These are phyloP conservation scores for Tulasnella sp. DNA, from an alignment of 768 basidiomycete genomes.

Conservation along the genomic window DNA sequence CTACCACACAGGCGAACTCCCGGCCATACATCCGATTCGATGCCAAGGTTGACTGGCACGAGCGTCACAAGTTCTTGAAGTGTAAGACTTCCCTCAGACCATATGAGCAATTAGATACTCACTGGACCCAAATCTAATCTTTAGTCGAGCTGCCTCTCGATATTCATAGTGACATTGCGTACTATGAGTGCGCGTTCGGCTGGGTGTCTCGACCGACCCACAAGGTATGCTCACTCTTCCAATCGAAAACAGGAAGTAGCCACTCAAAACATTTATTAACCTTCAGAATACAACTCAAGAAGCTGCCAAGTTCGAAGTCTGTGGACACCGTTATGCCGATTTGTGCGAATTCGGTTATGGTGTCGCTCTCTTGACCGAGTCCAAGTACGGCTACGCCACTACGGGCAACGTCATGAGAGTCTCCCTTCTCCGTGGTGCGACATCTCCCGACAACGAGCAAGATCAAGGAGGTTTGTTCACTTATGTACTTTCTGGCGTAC, in stretches of 20 bases:
- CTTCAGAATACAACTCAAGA: slow-evolving; percentile 28
- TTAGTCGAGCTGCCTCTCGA: slow-evolving; percentile 81
- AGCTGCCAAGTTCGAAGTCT: slow-evolving; percentile 92
- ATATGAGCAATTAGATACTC: neutral
- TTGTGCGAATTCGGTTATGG: slow-evolving; percentile 93
- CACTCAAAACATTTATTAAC: neutral
- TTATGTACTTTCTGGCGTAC: neutral
- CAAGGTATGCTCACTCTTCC: slow-evolving; percentile 59
- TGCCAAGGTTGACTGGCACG: slow-evolving; percentile 78
- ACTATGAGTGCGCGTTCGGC: slow-evolving; percentile 93
- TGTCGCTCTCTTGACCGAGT: slow-evolving; percentile 87
- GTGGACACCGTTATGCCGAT: slow-evolving; percentile 90
- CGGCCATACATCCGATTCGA: slow-evolving; percentile 74
- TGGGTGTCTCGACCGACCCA: slow-evolving; percentile 82
- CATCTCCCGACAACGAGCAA: slow-evolving; percentile 83
- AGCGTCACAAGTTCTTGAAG: slow-evolving; percentile 83
- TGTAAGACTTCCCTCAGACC: slow-evolving; percentile 37
- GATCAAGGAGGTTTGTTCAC: slow-evolving; percentile 60
- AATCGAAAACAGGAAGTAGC: too few relatives aligned
- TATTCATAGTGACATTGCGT: slow-evolving; percentile 73
- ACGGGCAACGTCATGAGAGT: slow-evolving; percentile 77
- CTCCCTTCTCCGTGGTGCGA: slow-evolving; percentile 82
- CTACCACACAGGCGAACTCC: slow-evolving; percentile 49
- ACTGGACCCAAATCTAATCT: too few relatives aligned
- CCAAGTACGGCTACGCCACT: slow-evolving; percentile 88